Evolutionary conservation across 1,139 yeast genomes (phyloP).

Genomic region (Geotrichum citri-aurantii): DNA sequence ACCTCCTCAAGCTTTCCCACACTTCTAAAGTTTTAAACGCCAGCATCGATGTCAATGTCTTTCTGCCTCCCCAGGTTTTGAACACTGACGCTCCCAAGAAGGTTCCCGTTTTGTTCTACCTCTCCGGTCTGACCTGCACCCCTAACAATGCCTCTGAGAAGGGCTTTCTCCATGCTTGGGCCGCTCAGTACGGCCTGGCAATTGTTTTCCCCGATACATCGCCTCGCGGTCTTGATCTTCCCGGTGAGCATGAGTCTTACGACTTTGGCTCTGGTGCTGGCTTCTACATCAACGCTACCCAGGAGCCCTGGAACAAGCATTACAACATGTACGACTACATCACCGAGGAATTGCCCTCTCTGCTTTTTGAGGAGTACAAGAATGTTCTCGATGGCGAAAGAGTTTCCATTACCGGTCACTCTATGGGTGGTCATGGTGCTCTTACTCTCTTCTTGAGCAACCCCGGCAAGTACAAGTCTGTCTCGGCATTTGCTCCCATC

Average conservation of each 20-base stretch:
- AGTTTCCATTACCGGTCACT: constrained; percentile 82
- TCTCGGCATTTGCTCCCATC: constrained; percentile 89
- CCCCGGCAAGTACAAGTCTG: constrained; percentile 71
- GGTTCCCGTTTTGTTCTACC: constrained; percentile 70
- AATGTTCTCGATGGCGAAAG: constrained; percentile 49
- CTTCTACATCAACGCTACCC: constrained; percentile 79
- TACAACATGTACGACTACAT: constrained; percentile 86
- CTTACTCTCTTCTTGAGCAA: constrained; percentile 67
- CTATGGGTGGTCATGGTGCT: constrained; percentile 98
- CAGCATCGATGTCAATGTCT: constrained; percentile 77
- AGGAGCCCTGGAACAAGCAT: constrained; percentile 62
- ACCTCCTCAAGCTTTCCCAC: constrained; percentile 68
- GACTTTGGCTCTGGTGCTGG: constrained; percentile 97
- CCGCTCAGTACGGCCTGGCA: constrained; percentile 77
- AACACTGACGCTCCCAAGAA: constrained; percentile 25
- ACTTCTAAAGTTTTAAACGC: constrained; percentile 61
- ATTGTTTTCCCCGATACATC: constrained; percentile 94
- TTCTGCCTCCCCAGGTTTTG: constrained; percentile 57
- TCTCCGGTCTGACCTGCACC: constrained; percentile 89
- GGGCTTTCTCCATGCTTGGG: constrained; percentile 80
- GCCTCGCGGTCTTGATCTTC: constrained; percentile 82
- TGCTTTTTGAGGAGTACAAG: constrained; percentile 37
- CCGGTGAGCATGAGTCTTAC: constrained; percentile 78
- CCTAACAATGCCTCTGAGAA: constrained; percentile 95
- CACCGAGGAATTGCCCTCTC: constrained; percentile 60